A percentile compares a stretch with the other conserved stretches of the same genome.
Conservation (phyloP, 371 early-diverging fungal species). For the Lichtheimia ramosa region DNA sequence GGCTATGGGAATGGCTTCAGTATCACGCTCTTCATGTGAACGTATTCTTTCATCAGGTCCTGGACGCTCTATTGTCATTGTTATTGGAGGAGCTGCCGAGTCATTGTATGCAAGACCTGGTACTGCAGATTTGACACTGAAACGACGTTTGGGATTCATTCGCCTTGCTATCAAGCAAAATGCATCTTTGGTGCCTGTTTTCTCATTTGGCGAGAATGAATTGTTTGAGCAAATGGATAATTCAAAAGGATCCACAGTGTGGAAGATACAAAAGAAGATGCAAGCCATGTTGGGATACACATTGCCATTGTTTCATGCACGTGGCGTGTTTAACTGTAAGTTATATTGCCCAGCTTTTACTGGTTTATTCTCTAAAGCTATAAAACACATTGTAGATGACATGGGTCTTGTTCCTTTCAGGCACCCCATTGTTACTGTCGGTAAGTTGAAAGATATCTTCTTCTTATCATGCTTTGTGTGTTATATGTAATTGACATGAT, state of each 20-base stretch:
- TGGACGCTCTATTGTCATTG: conserved; percentile 76
- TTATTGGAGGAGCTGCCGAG: conserved; percentile 81
- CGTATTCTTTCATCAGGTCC: conserved; percentile 69
- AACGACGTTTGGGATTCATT: conserved; percentile 77
- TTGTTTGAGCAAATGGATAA: conserved; percentile 67
- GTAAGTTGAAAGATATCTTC: conserved; percentile 25
- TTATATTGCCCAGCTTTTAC: not conserved
- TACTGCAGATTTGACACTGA: conserved; percentile 61
- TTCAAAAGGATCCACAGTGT: conserved; percentile 48
- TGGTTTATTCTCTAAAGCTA: too few species aligned
- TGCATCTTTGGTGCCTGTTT: conserved; percentile 71
- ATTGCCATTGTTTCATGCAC: conserved; percentile 70
- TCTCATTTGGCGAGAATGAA: conserved; percentile 86
- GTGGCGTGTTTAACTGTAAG: conserved; percentile 75
- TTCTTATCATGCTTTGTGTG: not conserved
- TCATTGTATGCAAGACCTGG: conserved; percentile 71
- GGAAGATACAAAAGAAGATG: conserved; percentile 57
- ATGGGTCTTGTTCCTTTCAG: conserved; percentile 60
- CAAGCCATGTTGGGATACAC: conserved; percentile 67
- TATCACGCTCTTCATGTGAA: conserved; percentile 71
- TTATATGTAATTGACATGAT: not conserved
- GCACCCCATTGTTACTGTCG: conserved; percentile 52
- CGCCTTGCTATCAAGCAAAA: conserved; percentile 72
- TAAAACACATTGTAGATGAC: conserved; percentile 26
- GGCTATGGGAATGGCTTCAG: conserved; percentile 71